Conservation (phyloP, 306 rosid genomes). For the Hippophae rhamnoides region DNA sequence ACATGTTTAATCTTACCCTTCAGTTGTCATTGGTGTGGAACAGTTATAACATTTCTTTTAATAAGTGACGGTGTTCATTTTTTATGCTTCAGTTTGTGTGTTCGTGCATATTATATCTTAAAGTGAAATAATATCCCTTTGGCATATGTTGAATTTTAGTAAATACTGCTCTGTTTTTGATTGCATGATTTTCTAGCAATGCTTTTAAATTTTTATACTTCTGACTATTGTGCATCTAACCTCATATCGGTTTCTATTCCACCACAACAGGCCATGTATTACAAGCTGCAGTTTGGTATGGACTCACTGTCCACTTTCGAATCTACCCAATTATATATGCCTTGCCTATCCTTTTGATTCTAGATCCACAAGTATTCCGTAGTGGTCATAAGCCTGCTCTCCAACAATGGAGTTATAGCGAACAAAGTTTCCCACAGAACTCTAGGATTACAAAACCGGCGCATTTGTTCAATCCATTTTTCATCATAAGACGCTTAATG, state of each 20-base stretch:
- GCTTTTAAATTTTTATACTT: not conserved
- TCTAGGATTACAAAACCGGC: constrained; percentile 15
- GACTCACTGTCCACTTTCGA: constrained; percentile 88
- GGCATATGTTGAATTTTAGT: not conserved
- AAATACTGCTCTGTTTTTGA: not conserved
- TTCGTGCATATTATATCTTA: not conserved
- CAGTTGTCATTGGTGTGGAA: too few relatives aligned
- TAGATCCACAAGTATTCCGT: constrained; percentile 58
- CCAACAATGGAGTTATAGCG: constrained; percentile 47
- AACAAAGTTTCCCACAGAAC: constrained; percentile 28
- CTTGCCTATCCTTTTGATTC: constrained; percentile 68
- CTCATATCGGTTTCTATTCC: constrained; percentile 13
- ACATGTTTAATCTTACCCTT: too few relatives aligned
- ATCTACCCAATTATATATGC: constrained; percentile 79
- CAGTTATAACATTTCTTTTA: too few relatives aligned
- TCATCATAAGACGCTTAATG: constrained; percentile 37
- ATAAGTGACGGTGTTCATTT: too few relatives aligned
- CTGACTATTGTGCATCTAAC: constrained; percentile 5
- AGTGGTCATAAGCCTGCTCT: constrained; percentile 51
- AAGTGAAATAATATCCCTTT: not conserved
- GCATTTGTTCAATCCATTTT: constrained; percentile 21
- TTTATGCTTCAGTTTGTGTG: too few relatives aligned
- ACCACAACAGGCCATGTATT: constrained; percentile 52
- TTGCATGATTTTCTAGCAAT: not conserved
- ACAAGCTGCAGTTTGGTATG: constrained; percentile 95